These are phyloP conservation scores for Ciborinia camelliae DNA, from an alignment of 2,329 filamentous ascomycete species.

Conservation along the genomic window DNA sequence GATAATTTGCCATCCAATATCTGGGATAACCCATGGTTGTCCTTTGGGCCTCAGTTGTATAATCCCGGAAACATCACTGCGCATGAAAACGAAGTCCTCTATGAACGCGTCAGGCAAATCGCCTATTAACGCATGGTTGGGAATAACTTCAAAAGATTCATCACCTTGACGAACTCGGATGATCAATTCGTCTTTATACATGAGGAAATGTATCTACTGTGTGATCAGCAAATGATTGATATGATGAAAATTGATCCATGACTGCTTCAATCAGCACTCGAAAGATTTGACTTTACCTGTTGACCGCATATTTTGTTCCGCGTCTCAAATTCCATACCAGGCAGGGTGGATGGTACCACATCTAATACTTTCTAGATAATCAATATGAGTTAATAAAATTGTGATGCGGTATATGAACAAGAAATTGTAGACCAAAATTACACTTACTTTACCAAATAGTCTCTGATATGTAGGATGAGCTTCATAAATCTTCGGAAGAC, in stretches of 20 bases:
- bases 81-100: constrained; percentile 25
- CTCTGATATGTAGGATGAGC: constrained; percentile 23
- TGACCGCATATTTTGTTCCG: constrained; percentile 31
- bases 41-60: constrained; percentile 29
- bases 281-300: constrained; percentile 25
- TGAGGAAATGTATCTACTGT: too few relatives aligned
- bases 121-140: constrained; percentile 5
- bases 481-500: constrained; percentile 47
- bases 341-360: constrained; percentile 36
- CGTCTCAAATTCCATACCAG: constrained; percentile 40
- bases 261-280: too few relatives aligned
- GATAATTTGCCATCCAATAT: constrained; percentile 33
- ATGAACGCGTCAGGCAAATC: constrained; percentile 24
- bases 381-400: too few relatives aligned
- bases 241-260: too few relatives aligned
- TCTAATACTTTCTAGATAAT: constrained; percentile 23
- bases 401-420: too few relatives aligned
- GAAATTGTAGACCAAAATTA: too few relatives aligned
- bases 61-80: background rate
- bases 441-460: constrained; percentile 26
- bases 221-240: too few relatives aligned
- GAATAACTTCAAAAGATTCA: constrained; percentile 24
- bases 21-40: constrained; percentile 34
- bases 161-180: constrained; percentile 27
- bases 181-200: constrained; percentile 36